Conservation (phyloP, 805 yeast genomes). For the Saccharomyces eubayanus region DNA sequence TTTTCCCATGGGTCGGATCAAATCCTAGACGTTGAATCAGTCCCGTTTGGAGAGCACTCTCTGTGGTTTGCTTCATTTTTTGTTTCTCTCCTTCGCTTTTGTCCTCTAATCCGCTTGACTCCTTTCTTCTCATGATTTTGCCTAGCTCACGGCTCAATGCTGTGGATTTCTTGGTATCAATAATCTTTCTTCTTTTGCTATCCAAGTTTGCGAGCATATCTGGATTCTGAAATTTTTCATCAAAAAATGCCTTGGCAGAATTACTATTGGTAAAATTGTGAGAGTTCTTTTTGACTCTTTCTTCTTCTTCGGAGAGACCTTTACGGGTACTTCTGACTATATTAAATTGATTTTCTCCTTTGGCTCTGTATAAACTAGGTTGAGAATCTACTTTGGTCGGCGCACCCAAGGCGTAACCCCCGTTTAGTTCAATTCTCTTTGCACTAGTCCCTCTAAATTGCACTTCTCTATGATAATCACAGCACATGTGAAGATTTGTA, state of each 20-base stretch:
- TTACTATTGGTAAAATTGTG: constrained; percentile 34
- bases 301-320: neutral
- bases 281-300: constrained; percentile 13
- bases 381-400: constrained; percentile 40
- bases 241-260: constrained; percentile 44
- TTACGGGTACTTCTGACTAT: constrained; percentile 9
- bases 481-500: constrained; percentile 42
- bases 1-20: constrained; percentile 39
- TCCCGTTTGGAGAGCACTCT: constrained; percentile 35
- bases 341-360: neutral
- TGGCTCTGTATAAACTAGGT: constrained; percentile 37
- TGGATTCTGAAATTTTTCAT: constrained; percentile 43
- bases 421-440: constrained; percentile 71
- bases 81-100: constrained; percentile 14
- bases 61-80: constrained; percentile 25
- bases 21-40: constrained; percentile 40
- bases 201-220: constrained; percentile 36
- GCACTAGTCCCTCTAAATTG: constrained; percentile 44
- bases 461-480: constrained; percentile 65
- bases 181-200: constrained; percentile 33
- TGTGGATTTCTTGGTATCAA: constrained; percentile 30
- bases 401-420: constrained; percentile 48
- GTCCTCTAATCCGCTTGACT: constrained; percentile 14
- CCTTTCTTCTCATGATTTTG: constrained; percentile 7
- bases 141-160: constrained; percentile 27